These are phyloP conservation scores for Coleophoma eucalyptorum DNA, from an alignment of 2,329 filamentous ascomycete species.

Conservation along the genomic window DNA sequence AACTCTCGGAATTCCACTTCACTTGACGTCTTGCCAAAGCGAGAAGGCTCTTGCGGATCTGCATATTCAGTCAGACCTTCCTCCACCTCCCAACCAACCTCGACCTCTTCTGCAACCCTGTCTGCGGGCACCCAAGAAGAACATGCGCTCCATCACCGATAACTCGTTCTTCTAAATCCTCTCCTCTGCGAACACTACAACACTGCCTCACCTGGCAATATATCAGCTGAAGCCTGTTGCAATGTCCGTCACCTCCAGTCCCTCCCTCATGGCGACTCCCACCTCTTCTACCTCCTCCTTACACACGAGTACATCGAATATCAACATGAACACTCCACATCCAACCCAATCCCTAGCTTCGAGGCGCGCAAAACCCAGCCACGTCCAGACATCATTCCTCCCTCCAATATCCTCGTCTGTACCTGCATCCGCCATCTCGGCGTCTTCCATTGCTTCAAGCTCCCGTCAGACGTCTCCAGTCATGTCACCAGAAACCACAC, in stretches of 20 bases:
- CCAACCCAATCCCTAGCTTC: conserved; percentile 11
- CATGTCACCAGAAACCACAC: conserved; percentile 49
- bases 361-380: conserved; percentile 18
- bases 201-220: conserved; percentile 16
- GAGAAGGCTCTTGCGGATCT: too few species aligned
- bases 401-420: conserved; percentile 28
- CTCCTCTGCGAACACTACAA: conserved; percentile 11
- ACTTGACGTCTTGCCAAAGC: too few species aligned
- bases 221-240: conserved; percentile 1
- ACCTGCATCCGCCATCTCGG: conserved; percentile 50
- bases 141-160: conserved; percentile 22
- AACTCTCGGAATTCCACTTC: too few species aligned
- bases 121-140: conserved; percentile 6
- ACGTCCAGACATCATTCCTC: conserved; percentile 26
- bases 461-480: conserved; percentile 53
- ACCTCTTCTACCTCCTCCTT: conserved; percentile 7
- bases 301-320: conserved; percentile 3
- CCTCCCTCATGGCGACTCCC: conserved; percentile 10
- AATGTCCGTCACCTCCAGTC: conserved; percentile 17
- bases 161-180: conserved; percentile 15
- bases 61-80: neutral
- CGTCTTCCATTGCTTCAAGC: conserved; percentile 48
- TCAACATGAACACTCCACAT: conserved; percentile 13
- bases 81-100: neutral
- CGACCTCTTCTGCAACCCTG: neutral